These are phyloP conservation scores for Russula lepida DNA, from an alignment of 768 basidiomycete species.

Conservation along the genomic window DNA sequence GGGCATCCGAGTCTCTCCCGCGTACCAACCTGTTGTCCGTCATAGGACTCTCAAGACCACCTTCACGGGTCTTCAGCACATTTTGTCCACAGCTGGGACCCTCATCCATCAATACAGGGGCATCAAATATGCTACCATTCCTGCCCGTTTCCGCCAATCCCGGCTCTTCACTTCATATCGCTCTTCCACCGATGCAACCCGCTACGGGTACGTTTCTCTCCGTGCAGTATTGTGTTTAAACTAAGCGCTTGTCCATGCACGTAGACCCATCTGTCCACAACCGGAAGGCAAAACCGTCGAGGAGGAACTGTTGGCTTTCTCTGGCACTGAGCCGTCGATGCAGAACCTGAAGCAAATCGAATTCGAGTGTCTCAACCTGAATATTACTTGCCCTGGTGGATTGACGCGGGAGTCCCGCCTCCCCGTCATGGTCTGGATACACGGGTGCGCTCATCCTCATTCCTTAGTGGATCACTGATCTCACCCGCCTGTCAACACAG, in stretches of 20 bases:
- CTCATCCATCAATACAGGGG: conserved; percentile 67
- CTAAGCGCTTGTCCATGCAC: background rate
- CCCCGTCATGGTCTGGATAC: conserved; percentile 83
- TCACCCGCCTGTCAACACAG: conserved; percentile 31
- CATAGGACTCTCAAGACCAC: conserved; percentile 52
- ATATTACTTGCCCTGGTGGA: conserved; percentile 66
- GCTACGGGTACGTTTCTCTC: conserved; percentile 48
- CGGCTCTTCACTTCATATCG: conserved; percentile 51
- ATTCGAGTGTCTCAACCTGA: conserved; percentile 73
- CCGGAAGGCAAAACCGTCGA: conserved; percentile 41
- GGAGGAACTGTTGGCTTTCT: conserved; percentile 53
- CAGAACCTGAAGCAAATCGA: conserved; percentile 58
- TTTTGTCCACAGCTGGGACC: conserved; percentile 44
- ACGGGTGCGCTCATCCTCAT: conserved; percentile 46
- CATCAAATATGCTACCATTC: conserved; percentile 68
- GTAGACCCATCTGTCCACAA: conserved; percentile 73
- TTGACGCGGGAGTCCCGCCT: conserved; percentile 43
- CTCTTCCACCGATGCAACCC: conserved; percentile 50
- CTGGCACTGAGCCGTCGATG: conserved; percentile 42
- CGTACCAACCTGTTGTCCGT: conserved; percentile 31
- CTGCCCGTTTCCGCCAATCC: conserved; percentile 71
- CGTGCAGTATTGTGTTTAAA: background rate
- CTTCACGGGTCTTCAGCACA: conserved; percentile 58
- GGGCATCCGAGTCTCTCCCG: conserved; percentile 12
- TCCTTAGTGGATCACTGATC: background rate